These are phyloP conservation scores for Dioszegia aurantiaca DNA, from an alignment of 768 basidiomycete genomes.

Conservation along the genomic window DNA sequence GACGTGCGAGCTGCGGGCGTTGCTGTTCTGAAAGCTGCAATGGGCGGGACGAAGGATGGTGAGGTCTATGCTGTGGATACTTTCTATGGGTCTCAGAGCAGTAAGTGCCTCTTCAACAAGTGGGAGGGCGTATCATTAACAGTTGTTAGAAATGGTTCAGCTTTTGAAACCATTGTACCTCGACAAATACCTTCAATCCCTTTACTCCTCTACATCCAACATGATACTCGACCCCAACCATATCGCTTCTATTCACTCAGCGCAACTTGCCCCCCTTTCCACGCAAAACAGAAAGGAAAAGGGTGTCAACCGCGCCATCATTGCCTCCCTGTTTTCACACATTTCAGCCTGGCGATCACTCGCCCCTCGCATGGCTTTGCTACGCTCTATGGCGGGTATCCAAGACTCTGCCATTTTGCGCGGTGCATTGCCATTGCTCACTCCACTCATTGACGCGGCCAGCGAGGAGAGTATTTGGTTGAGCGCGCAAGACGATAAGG, in stretches of 20 bases:
- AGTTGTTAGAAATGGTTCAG: constrained; percentile 24
- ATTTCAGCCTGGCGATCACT: constrained; percentile 61
- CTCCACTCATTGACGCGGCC: constrained; percentile 34
- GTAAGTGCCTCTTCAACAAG: constrained; percentile 22
- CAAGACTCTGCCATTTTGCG: constrained; percentile 59
- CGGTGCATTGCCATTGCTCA: constrained; percentile 63
- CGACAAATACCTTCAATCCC: constrained; percentile 68
- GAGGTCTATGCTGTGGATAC: constrained; percentile 49
- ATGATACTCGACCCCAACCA: constrained; percentile 58
- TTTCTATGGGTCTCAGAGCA: constrained; percentile 47
- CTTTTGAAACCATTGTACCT: constrained; percentile 42
- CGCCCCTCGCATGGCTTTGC: constrained; percentile 58
- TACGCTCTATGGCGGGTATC: constrained; percentile 58
- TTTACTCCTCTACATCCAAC: constrained; percentile 68
- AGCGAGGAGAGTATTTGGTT: constrained; percentile 27
- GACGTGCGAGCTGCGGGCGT: constrained; percentile 47
- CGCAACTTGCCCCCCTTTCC: constrained; percentile 59
- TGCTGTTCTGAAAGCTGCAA: constrained; percentile 29
- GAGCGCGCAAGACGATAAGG: not conserved
- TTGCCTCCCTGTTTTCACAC: constrained; percentile 80
- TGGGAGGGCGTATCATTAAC: not conserved
- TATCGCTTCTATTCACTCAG: constrained; percentile 55
- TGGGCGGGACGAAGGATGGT: constrained; percentile 12
- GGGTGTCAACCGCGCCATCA: constrained; percentile 55
- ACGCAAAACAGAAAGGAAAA: constrained; percentile 8